Evolutionary conservation across 2,329 filamentous ascomycete species (phyloP).

Genomic region (Raffaelea albimanens): DNA sequence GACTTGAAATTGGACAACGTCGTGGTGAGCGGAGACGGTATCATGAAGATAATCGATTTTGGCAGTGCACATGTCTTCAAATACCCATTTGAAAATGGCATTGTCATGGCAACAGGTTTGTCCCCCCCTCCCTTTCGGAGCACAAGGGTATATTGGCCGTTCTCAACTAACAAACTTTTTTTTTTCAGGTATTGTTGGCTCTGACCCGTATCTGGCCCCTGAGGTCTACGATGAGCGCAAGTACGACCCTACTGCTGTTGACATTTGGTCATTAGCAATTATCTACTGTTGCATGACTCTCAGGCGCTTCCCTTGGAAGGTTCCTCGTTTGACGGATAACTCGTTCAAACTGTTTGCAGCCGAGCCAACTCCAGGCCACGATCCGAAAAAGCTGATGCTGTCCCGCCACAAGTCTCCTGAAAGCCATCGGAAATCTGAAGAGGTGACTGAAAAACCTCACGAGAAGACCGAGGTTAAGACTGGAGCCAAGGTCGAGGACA

Average conservation of each 20-base stretch:
- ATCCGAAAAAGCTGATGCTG: constrained; percentile 42
- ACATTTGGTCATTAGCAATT: constrained; percentile 97
- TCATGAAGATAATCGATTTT: constrained; percentile 99
- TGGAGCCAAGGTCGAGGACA: background rate
- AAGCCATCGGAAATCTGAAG: constrained; percentile 41
- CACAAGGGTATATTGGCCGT: background rate
- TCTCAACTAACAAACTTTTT: background rate
- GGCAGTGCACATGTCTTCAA: constrained; percentile 94
- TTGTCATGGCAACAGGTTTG: constrained; percentile 68
- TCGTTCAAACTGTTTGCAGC: constrained; percentile 90
- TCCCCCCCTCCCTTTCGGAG: background rate
- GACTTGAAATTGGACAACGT: constrained; percentile 97
- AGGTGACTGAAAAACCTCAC: constrained; percentile 18
- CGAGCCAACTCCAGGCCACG: constrained; percentile 66
- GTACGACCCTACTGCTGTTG: constrained; percentile 87
- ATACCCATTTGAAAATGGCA: constrained; percentile 90
- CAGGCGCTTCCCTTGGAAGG: constrained; percentile 92
- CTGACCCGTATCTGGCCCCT: constrained; percentile 91
- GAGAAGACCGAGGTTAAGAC: constrained; percentile 6
- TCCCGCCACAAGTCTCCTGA: constrained; percentile 45
- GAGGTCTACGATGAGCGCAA: constrained; percentile 92
- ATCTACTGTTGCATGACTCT: constrained; percentile 99
- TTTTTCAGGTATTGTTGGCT: constrained; percentile 54
- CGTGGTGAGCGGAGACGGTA: constrained; percentile 88
- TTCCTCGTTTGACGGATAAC: constrained; percentile 83